Conservation (phyloP, 1,139 yeast species). For the Insectozyma bohioensis region DNA sequence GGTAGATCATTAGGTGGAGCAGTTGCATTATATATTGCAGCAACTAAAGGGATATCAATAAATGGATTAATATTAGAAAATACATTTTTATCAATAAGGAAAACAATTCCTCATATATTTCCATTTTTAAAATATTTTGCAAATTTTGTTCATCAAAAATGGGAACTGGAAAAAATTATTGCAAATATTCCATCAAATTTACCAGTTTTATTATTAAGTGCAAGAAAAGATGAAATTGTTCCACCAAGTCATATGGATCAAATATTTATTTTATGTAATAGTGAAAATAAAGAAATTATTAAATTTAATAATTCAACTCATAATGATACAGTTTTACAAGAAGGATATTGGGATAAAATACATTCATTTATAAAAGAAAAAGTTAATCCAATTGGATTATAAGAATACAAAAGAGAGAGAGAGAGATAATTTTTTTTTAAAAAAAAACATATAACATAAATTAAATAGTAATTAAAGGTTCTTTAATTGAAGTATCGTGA, state of each 20-base stretch:
- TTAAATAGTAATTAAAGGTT: constrained; percentile 27
- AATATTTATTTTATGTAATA: constrained; percentile 51
- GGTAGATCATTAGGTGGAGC: constrained; percentile 97
- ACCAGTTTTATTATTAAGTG: constrained; percentile 74
- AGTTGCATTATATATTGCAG: constrained; percentile 80
- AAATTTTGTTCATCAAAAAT: constrained; percentile 68
- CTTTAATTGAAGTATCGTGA: constrained; percentile 54
- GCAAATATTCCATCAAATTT: constrained; percentile 48
- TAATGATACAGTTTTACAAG: constrained; percentile 76
- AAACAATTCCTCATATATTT: constrained; percentile 80
- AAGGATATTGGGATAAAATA: constrained; percentile 71
- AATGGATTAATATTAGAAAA: constrained; percentile 78
- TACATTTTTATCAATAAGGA: constrained; percentile 75
- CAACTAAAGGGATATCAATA: constrained; percentile 48
- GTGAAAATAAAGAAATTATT: constrained; percentile 46
- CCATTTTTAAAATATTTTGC: constrained; percentile 64
- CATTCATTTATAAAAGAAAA: constrained; percentile 51
- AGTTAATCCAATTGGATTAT: constrained; percentile 42
- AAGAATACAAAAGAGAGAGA: constrained; percentile 10
- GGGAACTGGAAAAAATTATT: constrained; percentile 77
- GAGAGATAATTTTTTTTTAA: too few species aligned
- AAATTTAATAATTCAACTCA: constrained; percentile 65
- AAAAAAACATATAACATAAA: constrained; percentile 7
- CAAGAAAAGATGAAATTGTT: constrained; percentile 81
- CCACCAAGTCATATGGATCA: constrained; percentile 82